Conservation (phyloP, 1,139 yeast genomes). For the Yamadazyma triangularis region DNA sequence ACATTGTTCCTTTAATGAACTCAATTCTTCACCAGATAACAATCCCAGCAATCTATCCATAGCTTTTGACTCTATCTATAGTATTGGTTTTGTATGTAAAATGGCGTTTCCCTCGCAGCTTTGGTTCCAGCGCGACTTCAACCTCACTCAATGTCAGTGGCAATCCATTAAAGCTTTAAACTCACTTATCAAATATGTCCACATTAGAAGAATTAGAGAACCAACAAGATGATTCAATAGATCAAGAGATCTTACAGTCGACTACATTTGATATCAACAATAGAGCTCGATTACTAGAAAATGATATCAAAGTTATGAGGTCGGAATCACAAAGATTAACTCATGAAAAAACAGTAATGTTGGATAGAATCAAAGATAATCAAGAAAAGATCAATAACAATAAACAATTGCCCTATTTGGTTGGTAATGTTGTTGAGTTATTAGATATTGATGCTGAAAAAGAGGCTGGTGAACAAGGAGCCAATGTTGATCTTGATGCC, state of each 20-base stretch:
- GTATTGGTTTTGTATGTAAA: no score
- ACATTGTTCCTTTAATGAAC: conserved; percentile 20
- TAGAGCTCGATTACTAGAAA: conserved; percentile 83
- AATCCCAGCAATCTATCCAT: no score
- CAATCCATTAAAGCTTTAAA: conserved; percentile 1
- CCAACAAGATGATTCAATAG: conserved; percentile 49
- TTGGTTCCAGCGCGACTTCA: background rate
- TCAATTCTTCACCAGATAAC: conserved; percentile 22
- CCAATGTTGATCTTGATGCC: conserved; percentile 90
- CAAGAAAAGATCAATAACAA: conserved; percentile 95
- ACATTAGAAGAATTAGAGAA: conserved; percentile 66
- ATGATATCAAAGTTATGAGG: conserved; percentile 93
- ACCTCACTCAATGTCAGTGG: conserved; percentile 2
- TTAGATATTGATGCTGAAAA: conserved; percentile 85
- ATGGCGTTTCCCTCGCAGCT: no score
- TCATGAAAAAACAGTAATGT: conserved; percentile 91
- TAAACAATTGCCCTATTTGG: conserved; percentile 91
- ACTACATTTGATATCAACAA: conserved; percentile 82
- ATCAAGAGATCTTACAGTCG: conserved; percentile 73
- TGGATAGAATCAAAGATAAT: conserved; percentile 91
- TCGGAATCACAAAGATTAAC: conserved; percentile 87
- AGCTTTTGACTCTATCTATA: no score
- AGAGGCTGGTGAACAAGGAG: conserved; percentile 88
- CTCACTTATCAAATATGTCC: conserved; percentile 54
- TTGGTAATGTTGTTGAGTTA: conserved; percentile 96